Conservation (phyloP, 2,329 filamentous ascomycete species). For the Trichoderma sp. region DNA sequence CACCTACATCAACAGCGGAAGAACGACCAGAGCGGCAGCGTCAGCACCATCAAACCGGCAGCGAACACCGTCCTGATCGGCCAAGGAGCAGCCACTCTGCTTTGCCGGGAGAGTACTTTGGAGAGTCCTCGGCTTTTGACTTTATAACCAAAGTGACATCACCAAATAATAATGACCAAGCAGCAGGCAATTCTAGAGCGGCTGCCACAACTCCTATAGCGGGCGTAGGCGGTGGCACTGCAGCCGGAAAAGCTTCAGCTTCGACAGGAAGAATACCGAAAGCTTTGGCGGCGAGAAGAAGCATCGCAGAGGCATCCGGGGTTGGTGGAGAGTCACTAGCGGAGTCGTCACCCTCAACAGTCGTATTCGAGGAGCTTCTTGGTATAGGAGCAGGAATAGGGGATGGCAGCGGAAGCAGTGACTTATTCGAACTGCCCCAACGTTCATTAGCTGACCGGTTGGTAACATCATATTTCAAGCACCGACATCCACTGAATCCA, state of each 20-base stretch:
- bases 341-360: slow-evolving; percentile 18
- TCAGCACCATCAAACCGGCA: not conserved
- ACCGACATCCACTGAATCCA: slow-evolving; percentile 21
- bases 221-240: not conserved
- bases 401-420: slow-evolving; percentile 12
- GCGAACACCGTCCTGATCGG: not conserved
- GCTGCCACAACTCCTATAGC: not conserved
- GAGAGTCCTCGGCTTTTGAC: slow-evolving; percentile 22
- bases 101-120: slow-evolving; percentile 20
- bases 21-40: not conserved
- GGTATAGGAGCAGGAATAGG: slow-evolving; percentile 19
- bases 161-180: slow-evolving; percentile 4
- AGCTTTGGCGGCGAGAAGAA: not conserved
- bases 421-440: slow-evolving; percentile 20
- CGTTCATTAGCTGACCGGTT: slow-evolving; percentile 15
- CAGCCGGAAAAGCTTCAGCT: not conserved
- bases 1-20: slow-evolving; percentile 4
- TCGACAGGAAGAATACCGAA: not conserved
- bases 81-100: slow-evolving; percentile 18
- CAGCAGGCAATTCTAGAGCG: slow-evolving; percentile 1
- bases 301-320: not conserved
- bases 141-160: slow-evolving; percentile 22
- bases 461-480: slow-evolving; percentile 19
- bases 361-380: slow-evolving; percentile 18
- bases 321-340: slow-evolving; percentile 1